Conservation (phyloP, 2,329 filamentous ascomycete species). For the Epichloe amarillans region DNA sequence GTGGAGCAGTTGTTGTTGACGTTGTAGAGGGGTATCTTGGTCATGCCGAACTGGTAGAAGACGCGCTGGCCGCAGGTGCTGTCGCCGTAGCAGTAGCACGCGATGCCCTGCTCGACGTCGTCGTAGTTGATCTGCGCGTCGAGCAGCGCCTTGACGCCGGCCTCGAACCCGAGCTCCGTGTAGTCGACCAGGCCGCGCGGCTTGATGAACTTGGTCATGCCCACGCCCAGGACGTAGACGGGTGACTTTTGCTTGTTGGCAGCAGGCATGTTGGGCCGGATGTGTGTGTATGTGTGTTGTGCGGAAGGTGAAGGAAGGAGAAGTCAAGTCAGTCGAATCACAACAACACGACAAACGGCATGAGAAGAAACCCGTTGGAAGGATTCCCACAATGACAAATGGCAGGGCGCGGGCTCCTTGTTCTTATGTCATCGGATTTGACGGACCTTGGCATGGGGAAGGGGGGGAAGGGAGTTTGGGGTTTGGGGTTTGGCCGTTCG, state of each 20-base stretch:
- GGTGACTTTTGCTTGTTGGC: slow-evolving; percentile 37
- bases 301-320: neutral
- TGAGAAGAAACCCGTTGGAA: no score
- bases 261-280: slow-evolving; percentile 29
- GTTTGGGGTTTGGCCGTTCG: no score
- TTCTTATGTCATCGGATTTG: no score
- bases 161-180: slow-evolving; percentile 86
- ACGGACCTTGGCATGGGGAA: no score
- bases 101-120: slow-evolving; percentile 85
- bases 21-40: slow-evolving; percentile 89
- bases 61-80: slow-evolving; percentile 90
- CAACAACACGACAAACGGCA: no score
- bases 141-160: slow-evolving; percentile 74
- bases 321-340: no score
- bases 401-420: no score
- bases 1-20: slow-evolving; percentile 99
- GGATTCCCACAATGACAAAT: no score
- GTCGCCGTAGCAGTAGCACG: slow-evolving; percentile 98
- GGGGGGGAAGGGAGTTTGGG: no score
- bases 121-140: slow-evolving; percentile 91
- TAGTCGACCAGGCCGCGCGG: slow-evolving; percentile 89
- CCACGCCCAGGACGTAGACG: slow-evolving; percentile 86
- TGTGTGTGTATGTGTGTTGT: neutral
- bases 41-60: slow-evolving; percentile 99
- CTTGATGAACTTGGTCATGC: slow-evolving; percentile 99